Conservation (phyloP, 257 asterid genomes). For the Coffea eugenioides region DNA sequence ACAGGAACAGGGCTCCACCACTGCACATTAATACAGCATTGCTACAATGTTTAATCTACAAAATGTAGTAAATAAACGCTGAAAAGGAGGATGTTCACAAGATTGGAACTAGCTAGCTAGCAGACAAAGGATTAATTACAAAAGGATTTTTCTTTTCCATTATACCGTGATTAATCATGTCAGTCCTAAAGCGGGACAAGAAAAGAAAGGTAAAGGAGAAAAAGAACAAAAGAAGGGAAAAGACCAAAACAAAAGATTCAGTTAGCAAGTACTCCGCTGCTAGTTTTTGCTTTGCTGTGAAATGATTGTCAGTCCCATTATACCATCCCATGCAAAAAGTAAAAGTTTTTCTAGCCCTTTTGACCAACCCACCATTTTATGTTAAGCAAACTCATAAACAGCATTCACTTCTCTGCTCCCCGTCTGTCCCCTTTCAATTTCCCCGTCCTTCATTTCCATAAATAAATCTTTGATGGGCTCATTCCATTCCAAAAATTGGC, state of each 20-base stretch:
- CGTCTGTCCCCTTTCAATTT: not conserved
- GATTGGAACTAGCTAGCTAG: not conserved
- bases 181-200: not conserved
- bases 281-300: not conserved
- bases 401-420: not conserved
- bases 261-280: slow-evolving; percentile 3
- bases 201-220: not conserved
- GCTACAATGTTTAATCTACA: slow-evolving; percentile 3
- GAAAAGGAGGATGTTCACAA: not conserved
- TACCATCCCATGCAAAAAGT: slow-evolving; percentile 17
- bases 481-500: slow-evolving; percentile 52
- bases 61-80: not conserved
- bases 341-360: not conserved
- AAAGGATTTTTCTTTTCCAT: slow-evolving; percentile 15
- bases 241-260: slow-evolving; percentile 6
- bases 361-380: slow-evolving; percentile 18
- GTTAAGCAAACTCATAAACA: not conserved
- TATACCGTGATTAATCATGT: slow-evolving; percentile 10
- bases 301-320: slow-evolving; percentile 16
- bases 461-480: slow-evolving; percentile 4
- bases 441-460: not conserved
- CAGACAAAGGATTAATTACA: slow-evolving; percentile 17
- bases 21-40: not conserved
- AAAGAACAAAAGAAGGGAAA: not conserved
- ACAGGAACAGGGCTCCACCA: not conserved